Evolutionary conservation across 2,329 filamentous ascomycete species (phyloP).

Genomic region (Fusarium luffae): DNA sequence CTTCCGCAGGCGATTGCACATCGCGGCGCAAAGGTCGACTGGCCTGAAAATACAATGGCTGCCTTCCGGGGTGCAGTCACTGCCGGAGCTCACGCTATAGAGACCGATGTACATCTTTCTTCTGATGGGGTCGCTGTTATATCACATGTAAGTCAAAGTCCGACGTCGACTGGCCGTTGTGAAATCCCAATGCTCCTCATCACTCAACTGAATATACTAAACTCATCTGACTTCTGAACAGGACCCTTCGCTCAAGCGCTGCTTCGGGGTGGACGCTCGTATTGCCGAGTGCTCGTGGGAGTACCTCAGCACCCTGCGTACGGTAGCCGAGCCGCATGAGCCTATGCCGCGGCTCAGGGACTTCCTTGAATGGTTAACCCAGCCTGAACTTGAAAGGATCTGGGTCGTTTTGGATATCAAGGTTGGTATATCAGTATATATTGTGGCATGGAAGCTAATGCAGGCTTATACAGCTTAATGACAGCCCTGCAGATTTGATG

Average conservation of each 20-base stretch:
- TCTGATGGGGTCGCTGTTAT: constrained; percentile 86
- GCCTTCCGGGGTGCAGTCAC: constrained; percentile 80
- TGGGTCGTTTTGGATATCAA: constrained; percentile 94
- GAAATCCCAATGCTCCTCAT: background rate
- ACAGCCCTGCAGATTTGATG: constrained; percentile 77
- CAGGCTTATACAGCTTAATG: constrained; percentile 66
- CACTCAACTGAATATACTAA: background rate
- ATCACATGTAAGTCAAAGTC: constrained; percentile 71
- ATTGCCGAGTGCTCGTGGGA: constrained; percentile 82
- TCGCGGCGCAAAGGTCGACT: constrained; percentile 79
- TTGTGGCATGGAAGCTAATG: constrained; percentile 19
- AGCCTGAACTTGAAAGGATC: constrained; percentile 71
- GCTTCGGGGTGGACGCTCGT: constrained; percentile 79
- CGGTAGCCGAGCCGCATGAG: constrained; percentile 73
- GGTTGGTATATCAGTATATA: constrained; percentile 54
- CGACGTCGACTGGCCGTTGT: background rate
- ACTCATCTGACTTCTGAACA: constrained; percentile 49
- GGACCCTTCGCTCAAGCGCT: constrained; percentile 82
- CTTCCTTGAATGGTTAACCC: constrained; percentile 76
- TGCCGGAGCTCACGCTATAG: constrained; percentile 81
- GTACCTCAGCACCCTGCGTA: constrained; percentile 75
- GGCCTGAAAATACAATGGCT: constrained; percentile 87
- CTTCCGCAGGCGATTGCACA: constrained; percentile 81
- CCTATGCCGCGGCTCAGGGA: constrained; percentile 80
- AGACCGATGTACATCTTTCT: constrained; percentile 88